Evolutionary conservation across 1,284 basidiomycete genomes (phyloP).

Genomic region (Termitomyces sp.): DNA sequence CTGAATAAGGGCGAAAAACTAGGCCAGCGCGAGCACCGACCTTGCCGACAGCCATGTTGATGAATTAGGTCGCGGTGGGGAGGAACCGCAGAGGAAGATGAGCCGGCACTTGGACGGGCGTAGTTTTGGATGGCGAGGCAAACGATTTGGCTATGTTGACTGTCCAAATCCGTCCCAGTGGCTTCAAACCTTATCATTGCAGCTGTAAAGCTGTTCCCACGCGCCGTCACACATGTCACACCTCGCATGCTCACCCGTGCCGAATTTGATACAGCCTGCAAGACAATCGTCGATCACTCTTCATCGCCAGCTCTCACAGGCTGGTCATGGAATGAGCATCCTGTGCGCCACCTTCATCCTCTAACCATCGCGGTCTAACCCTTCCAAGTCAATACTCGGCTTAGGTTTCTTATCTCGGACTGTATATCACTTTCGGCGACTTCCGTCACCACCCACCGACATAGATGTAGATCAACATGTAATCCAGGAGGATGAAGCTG

Average conservation of each 20-base stretch:
- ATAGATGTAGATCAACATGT: conserved; percentile 15
- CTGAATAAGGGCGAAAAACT: background rate
- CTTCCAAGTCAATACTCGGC: conserved; percentile 22
- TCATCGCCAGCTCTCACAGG: conserved; percentile 20
- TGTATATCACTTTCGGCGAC: conserved; percentile 22
- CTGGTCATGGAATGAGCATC: conserved; percentile 57
- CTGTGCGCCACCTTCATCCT: conserved; percentile 27
- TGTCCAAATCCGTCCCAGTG: conserved; percentile 22
- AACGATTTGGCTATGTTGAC: conserved; percentile 36
- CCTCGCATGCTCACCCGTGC: conserved; percentile 45
- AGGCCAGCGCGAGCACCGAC: conserved; percentile 34
- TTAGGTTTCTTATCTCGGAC: conserved; percentile 27
- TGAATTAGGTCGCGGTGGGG: conserved; percentile 38
- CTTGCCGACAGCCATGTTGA: conserved; percentile 89
- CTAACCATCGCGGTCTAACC: background rate
- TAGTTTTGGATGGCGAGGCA: conserved; percentile 34
- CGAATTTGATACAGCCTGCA: conserved; percentile 62
- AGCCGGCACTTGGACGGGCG: conserved; percentile 50
- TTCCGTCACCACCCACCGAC: conserved; percentile 5
- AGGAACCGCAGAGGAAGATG: conserved; percentile 38
- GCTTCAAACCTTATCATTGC: conserved; percentile 43
- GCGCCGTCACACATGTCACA: conserved; percentile 18
- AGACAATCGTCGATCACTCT: conserved; percentile 35
- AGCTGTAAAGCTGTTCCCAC: conserved; percentile 44
- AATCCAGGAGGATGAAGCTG: conserved; percentile 33